A percentile compares a stretch with the other conserved stretches of the same genome.
Conservation (phyloP, 164 flowering plant species). For the Nymphaea colorata region DNA sequence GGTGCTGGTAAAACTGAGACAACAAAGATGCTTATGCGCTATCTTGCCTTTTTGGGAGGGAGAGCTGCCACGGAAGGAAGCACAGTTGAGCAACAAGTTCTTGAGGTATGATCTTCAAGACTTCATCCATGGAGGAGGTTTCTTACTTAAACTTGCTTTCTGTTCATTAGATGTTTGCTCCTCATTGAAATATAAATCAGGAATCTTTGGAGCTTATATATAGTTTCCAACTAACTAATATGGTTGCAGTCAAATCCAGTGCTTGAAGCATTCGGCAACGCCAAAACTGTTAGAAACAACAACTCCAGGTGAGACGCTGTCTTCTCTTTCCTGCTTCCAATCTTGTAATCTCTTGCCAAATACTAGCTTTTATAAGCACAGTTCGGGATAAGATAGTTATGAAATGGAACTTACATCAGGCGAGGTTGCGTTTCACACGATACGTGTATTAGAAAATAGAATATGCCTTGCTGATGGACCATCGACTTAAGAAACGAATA, state of each 20-base stretch:
- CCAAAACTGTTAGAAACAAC: conserved; percentile 74
- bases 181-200: neutral
- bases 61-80: conserved; percentile 47
- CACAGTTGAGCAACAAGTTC: conserved; percentile 71
- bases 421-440: neutral
- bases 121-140: neutral
- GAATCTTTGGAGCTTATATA: conserved; percentile 3
- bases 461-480: neutral
- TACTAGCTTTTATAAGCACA: neutral
- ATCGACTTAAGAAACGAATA: no score
- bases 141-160: conserved; percentile 1
- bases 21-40: conserved; percentile 87
- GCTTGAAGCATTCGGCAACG: conserved; percentile 93
- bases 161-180: neutral
- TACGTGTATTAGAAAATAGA: neutral
- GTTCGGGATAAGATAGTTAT: neutral
- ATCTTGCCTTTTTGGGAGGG: conserved; percentile 81
- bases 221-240: conserved; percentile 7
- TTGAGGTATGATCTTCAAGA: conserved; percentile 37
- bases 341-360: neutral
- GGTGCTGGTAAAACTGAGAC: conserved; percentile 94
- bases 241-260: conserved; percentile 79
- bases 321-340: neutral
- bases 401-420: neutral
- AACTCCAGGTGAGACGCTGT: conserved; percentile 58